phyloP scores from a whole-genome alignment of 192 early-diverging fungal species.

The Jimgerdemannia flammicorona region DNA sequence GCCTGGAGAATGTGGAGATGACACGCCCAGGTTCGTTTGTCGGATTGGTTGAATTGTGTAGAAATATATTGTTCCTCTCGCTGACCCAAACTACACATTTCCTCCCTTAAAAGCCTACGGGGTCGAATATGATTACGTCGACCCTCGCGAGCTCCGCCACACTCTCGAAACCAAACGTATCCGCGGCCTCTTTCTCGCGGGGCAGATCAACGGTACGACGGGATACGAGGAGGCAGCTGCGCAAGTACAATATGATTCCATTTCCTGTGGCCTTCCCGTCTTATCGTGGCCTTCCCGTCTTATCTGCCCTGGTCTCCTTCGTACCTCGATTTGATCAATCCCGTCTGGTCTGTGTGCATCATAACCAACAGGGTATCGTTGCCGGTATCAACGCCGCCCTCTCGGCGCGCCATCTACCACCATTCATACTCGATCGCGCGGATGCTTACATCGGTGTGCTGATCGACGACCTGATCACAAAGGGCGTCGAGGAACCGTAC shows the following conservation, averaged over 20 bases:
- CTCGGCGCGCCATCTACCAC: slow-evolving; percentile 42
- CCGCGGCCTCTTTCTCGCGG: slow-evolving; percentile 71
- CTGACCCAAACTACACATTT: too few relatives aligned
- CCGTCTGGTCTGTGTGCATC: too few relatives aligned
- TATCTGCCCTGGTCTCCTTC: background rate
- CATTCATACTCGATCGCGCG: slow-evolving; percentile 66
- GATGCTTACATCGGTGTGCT: slow-evolving; percentile 82
- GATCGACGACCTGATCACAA: slow-evolving; percentile 78
- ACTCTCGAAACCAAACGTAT: slow-evolving; percentile 79
- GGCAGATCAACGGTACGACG: slow-evolving; percentile 87
- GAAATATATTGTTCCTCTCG: too few relatives aligned
- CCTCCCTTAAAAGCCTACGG: too few relatives aligned
- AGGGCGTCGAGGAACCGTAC: slow-evolving; percentile 81
- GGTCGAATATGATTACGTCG: slow-evolving; percentile 85
- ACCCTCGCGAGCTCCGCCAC: slow-evolving; percentile 73
- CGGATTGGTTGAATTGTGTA: too few relatives aligned
- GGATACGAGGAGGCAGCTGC: slow-evolving; percentile 84
- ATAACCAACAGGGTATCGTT: slow-evolving; percentile 45
- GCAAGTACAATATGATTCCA: slow-evolving; percentile 29
- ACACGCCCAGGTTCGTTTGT: slow-evolving; percentile 50
- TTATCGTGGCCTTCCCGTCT: background rate
- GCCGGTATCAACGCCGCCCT: slow-evolving; percentile 76
- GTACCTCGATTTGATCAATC: too few relatives aligned
- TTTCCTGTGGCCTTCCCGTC: background rate
- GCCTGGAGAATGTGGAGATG: slow-evolving; percentile 73